Percentiles rank a stretch among this genome's conserved stretches.
Evolutionary conservation across 148 eudicot genomes (phyloP).

Genomic region (Linanthus parryae): DNA sequence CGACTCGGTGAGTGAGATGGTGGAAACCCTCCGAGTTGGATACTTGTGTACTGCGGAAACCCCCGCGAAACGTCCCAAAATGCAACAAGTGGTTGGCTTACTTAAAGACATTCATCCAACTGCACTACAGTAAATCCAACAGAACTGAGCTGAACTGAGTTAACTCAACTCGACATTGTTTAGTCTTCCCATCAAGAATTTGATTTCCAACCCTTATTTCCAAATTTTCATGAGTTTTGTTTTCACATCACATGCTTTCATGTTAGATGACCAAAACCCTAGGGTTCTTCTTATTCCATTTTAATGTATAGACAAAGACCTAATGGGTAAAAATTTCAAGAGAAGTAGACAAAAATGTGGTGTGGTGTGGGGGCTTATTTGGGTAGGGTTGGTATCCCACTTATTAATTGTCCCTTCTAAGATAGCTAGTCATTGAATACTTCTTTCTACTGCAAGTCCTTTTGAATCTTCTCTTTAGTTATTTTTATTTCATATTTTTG

Average conservation of each 20-base stretch:
- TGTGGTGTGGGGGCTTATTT: constrained; percentile 19
- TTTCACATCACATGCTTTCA: too few species aligned
- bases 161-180: too few species aligned
- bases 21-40: constrained; percentile 78
- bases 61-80: constrained; percentile 68
- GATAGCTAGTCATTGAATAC: constrained; percentile 15
- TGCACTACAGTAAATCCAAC: too few species aligned
- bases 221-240: too few species aligned
- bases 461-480: constrained; percentile 4
- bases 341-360: constrained; percentile 25
- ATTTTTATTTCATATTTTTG: constrained; percentile 12
- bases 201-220: too few species aligned
- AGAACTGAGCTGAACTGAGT: constrained; percentile 16
- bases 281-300: too few species aligned
- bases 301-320: too few species aligned
- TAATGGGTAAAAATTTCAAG: too few species aligned
- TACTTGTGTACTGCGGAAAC: constrained; percentile 87
- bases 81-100: constrained; percentile 90
- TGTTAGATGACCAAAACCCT: too few species aligned
- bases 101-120: constrained; percentile 65
- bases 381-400: constrained; percentile 31
- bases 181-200: too few species aligned
- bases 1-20: constrained; percentile 46
- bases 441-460: constrained; percentile 20
- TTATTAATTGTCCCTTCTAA: constrained; percentile 34